These are phyloP conservation scores for Glycine soja DNA, from an alignment of 306 rosid species.

Conservation along the genomic window DNA sequence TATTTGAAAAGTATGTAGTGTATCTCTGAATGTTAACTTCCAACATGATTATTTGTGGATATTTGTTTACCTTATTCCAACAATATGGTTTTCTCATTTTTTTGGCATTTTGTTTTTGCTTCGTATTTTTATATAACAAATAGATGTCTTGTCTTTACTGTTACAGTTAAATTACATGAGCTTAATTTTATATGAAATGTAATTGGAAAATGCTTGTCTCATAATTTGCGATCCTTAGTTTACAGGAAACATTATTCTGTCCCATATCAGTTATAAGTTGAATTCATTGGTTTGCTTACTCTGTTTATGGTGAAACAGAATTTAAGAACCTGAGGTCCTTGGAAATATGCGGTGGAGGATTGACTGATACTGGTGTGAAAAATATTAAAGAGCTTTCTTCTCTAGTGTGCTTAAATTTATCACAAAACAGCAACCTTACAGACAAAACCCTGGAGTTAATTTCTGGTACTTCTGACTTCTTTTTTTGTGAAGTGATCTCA, in stretches of 20 bases:
- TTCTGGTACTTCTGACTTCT: constrained; percentile 63
- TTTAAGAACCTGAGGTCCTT: constrained; percentile 87
- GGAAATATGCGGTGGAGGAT: constrained; percentile 93
- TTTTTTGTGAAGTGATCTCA: constrained; percentile 22
- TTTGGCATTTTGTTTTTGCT: constrained; percentile 17
- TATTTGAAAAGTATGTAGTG: constrained; percentile 74
- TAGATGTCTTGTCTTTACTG: constrained; percentile 6
- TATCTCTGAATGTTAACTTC: constrained; percentile 10
- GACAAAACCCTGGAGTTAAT: constrained; percentile 83
- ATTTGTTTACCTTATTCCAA: constrained; percentile 15
- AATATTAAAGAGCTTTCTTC: constrained; percentile 88
- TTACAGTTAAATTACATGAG: constrained; percentile 36
- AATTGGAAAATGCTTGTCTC: constrained; percentile 6
- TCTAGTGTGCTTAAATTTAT: constrained; percentile 78
- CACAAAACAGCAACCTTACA: constrained; percentile 88
- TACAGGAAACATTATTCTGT: background rate
- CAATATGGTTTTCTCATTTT: constrained; percentile 18
- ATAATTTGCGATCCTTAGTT: constrained; percentile 22
- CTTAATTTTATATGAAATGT: constrained; percentile 29
- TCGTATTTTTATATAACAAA: background rate
- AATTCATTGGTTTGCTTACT: constrained; percentile 5
- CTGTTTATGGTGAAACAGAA: constrained; percentile 57
- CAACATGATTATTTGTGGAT: constrained; percentile 14
- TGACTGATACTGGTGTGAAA: constrained; percentile 92
- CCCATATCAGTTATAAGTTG: constrained; percentile 1